Base-by-base conservation (phyloP, 768 basidiomycete genomes). In the Mycena galopus region DNA sequence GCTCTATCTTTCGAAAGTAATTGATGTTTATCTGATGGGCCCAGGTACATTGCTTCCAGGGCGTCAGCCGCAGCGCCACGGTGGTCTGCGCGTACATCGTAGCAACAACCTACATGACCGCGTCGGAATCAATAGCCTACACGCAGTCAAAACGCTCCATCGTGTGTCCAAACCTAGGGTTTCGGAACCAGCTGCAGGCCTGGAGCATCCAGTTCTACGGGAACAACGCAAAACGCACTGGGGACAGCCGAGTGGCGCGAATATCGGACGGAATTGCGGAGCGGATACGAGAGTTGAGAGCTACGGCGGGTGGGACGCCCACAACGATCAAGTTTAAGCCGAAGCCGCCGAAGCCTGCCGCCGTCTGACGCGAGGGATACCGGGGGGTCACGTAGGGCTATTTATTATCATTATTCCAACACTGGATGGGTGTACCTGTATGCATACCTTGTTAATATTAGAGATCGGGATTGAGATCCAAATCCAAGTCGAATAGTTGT, bases 391-490 rank as follows among this genome's bases (percentile, higher is more conserved):
- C 37, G 16, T 19, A 63, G 62, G 56, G 39, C 65, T 61, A 63
- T 58, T 44, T 51, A 25, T 42, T 42, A 64, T 63, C 14, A 23
- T n/a, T 39, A 35, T 44, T 8, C 8, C 17, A 53, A 8, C 21
- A 33, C 27, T 12, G 53, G 23, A 64, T 67, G 29, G 37, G 19
- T 51, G 25, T 32, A 14, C 9, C 12, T 35, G 37, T 35, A 63
- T 47, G 25, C 33, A 35, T 50, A 25, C 44, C 30, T 62, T 62
- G 17, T 58, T 14, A 37, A n/a, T n/a, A n/a, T 84, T 75, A 94
- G 67, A 95, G 78, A 81, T 96, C 94, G 2, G 94, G 94, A 77
- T 96, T 96, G 67, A 96, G 86, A 79, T 96, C 95, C 72, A 96
- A 82, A 81, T 95, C 95, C 65, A 96, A 84, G 78, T 94, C 94